phyloP scores from a whole-genome alignment of 2,329 filamentous ascomycete genomes.

The Paecilomyces sp. region DNA sequence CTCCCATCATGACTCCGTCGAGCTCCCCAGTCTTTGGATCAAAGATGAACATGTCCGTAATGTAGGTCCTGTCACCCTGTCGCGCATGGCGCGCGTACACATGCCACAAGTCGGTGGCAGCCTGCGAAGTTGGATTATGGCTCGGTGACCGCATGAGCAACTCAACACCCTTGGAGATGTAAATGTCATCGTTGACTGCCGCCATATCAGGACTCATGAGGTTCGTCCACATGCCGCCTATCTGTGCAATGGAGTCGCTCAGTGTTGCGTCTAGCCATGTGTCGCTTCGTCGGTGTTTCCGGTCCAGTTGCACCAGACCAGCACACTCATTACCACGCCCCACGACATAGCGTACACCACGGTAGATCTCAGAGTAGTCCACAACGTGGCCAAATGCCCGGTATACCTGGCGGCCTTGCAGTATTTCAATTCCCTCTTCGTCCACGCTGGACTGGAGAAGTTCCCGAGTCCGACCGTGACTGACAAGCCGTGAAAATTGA shows the following conservation, averaged over 20 bases:
- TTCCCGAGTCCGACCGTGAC: neutral
- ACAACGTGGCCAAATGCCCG: constrained; percentile 11
- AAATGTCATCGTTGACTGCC: constrained; percentile 16
- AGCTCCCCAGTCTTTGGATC: constrained; percentile 17
- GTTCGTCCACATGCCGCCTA: constrained; percentile 32
- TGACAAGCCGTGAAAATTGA: neutral
- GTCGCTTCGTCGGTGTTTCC: constrained; percentile 4
- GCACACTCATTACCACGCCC: constrained; percentile 13
- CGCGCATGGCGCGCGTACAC: constrained; percentile 19
- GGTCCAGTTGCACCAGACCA: constrained; percentile 8
- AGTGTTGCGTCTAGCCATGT: constrained; percentile 21
- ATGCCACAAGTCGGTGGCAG: constrained; percentile 15
- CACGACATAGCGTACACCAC: constrained; percentile 12
- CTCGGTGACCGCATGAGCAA: constrained; percentile 19
- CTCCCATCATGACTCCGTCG: constrained; percentile 23
- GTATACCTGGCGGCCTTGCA: constrained; percentile 14
- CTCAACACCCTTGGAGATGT: constrained; percentile 23
- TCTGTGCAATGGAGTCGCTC: constrained; percentile 25
- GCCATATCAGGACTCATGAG: constrained; percentile 21
- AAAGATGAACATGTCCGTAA: constrained; percentile 28
- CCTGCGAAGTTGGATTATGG: neutral
- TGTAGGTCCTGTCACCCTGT: constrained; percentile 11
- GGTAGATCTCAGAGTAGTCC: constrained; percentile 9
- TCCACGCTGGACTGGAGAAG: neutral
- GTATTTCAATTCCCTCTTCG: constrained; percentile 1